phyloP scores from a whole-genome alignment of 371 early-diverging fungal genomes.

The Mucor lusitanicus region DNA sequence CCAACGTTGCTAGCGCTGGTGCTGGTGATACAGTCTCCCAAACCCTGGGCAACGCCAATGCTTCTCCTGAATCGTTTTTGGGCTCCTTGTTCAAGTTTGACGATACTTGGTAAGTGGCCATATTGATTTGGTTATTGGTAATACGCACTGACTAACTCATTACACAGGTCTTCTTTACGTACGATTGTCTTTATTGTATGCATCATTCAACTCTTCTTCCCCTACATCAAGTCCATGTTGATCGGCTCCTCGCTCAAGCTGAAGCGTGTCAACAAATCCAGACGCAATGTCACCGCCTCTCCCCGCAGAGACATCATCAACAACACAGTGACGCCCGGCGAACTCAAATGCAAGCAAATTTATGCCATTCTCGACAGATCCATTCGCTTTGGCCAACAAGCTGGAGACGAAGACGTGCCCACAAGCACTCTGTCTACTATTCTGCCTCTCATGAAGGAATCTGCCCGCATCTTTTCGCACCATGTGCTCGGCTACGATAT shows the following conservation, averaged over 20 bases:
- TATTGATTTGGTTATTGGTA: background rate
- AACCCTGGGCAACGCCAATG: background rate
- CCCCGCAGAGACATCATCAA: constrained; percentile 1
- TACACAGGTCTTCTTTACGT: constrained; percentile 27
- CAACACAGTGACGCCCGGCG: constrained; percentile 35
- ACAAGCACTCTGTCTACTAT: constrained; percentile 23
- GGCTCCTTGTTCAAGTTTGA: constrained; percentile 17
- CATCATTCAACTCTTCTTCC: constrained; percentile 35
- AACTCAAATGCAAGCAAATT: constrained; percentile 44
- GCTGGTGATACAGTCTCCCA: constrained; percentile 3
- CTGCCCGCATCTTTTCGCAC: constrained; percentile 24
- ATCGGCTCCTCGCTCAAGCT: constrained; percentile 23
- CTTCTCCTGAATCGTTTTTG: constrained; percentile 6
- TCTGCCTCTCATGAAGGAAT: constrained; percentile 27
- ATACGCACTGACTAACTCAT: background rate
- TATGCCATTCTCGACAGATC: constrained; percentile 34
- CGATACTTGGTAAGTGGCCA: constrained; percentile 27
- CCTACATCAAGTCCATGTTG: constrained; percentile 28
- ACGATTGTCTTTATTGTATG: constrained; percentile 35
- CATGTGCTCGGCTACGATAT: constrained; percentile 48
- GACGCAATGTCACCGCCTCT: constrained; percentile 1
- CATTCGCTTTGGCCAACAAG: constrained; percentile 11
- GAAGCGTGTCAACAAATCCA: constrained; percentile 28
- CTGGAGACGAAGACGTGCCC: constrained; percentile 26
- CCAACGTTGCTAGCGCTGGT: constrained; percentile 12